Conservation (phyloP, 2,329 filamentous ascomycete species). For the Didymella glomerata region DNA sequence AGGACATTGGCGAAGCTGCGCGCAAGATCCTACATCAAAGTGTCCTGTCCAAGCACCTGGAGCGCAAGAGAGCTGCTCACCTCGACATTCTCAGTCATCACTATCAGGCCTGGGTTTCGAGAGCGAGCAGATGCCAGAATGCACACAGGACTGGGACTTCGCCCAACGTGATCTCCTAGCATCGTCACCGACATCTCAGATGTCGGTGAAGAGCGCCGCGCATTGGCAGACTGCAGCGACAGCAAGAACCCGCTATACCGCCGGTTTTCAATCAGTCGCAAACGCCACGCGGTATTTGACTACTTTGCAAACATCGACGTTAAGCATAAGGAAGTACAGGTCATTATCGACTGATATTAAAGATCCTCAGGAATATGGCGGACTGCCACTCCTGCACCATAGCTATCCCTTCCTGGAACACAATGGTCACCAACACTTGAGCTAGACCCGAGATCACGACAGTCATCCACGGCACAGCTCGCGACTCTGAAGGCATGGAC, state of each 20-base stretch:
- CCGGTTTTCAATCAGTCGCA: not conserved
- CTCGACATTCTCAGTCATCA: not conserved
- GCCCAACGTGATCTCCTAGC: not conserved
- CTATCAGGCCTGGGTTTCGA: not conserved
- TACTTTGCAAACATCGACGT: too few species aligned
- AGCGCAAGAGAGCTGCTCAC: not conserved
- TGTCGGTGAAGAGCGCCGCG: not conserved
- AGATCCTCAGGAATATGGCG: slow-evolving; percentile 1
- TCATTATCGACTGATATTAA: not conserved
- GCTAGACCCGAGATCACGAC: not conserved
- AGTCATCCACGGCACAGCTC: not conserved
- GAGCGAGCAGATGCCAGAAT: not conserved
- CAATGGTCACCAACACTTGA: not conserved
- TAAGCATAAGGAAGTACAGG: not conserved
- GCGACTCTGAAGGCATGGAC: too few species aligned
- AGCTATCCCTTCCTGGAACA: not conserved
- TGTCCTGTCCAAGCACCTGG: not conserved
- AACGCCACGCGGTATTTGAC: not conserved
- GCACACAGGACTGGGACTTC: not conserved
- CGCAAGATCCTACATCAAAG: not conserved
- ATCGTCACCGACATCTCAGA: not conserved
- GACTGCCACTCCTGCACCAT: not conserved
- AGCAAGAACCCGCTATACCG: not conserved
- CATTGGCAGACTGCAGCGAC: not conserved
- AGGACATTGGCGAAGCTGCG: not conserved